Conservation (phyloP, 2,329 filamentous ascomycete species). For the Calonectria pseudoturangicola region DNA sequence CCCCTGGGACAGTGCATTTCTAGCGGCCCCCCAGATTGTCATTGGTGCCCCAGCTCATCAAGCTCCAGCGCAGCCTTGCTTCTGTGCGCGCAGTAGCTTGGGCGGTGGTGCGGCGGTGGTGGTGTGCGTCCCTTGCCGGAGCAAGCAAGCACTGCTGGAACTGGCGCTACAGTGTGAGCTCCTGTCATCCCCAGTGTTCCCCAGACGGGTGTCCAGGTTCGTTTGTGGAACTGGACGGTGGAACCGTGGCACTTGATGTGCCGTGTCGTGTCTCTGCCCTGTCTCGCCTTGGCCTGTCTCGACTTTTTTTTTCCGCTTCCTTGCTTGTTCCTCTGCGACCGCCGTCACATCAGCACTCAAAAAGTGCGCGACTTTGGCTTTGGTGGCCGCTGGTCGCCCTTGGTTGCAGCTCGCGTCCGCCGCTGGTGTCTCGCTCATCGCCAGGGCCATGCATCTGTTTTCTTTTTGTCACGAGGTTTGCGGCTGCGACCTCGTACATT, state of each 20-base stretch:
- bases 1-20: constrained; percentile 18
- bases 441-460: constrained; percentile 17
- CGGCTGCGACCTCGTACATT: neutral
- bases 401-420: constrained; percentile 12
- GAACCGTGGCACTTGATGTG: constrained; percentile 31
- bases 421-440: constrained; percentile 1
- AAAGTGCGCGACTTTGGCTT: constrained; percentile 18
- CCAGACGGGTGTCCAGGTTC: constrained; percentile 22
- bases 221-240: constrained; percentile 13
- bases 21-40: constrained; percentile 7
- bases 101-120: constrained; percentile 25
- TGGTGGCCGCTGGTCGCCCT: constrained; percentile 11
- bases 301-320: constrained; percentile 31
- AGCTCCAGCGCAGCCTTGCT: constrained; percentile 22
- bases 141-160: constrained; percentile 17
- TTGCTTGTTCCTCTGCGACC: constrained; percentile 24
- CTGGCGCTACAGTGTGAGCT: constrained; percentile 18
- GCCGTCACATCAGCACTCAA: constrained; percentile 20
- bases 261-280: constrained; percentile 24
- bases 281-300: constrained; percentile 11
- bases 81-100: constrained; percentile 26
- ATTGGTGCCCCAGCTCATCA: neutral
- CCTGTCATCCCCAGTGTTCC: constrained; percentile 32
- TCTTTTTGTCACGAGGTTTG: constrained; percentile 28
- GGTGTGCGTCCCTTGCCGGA: constrained; percentile 15